Evolutionary conservation across 352 stramenopile species (phyloP).

Genomic region (Globisporangium middletonii): DNA sequence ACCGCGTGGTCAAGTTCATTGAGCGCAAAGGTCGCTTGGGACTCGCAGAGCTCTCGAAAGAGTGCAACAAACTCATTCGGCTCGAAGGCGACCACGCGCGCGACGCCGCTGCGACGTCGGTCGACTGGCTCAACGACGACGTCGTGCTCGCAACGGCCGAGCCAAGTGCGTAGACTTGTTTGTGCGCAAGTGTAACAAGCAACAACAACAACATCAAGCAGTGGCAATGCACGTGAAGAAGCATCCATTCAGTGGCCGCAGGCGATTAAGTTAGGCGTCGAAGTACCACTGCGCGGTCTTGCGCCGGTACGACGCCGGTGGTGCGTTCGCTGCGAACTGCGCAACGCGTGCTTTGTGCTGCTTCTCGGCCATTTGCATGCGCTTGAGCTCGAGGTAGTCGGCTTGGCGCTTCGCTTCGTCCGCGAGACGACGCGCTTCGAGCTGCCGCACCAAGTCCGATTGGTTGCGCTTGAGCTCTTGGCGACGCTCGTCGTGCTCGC

Average conservation of each 20-base stretch:
- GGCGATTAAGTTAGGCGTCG: slow-evolving; percentile 36
- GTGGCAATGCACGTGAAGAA: not conserved
- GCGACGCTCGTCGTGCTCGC: slow-evolving; percentile 63
- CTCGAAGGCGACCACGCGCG: slow-evolving; percentile 37
- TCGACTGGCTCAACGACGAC: slow-evolving; percentile 34
- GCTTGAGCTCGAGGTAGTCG: slow-evolving; percentile 73
- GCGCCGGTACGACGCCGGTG: slow-evolving; percentile 51
- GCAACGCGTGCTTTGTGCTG: slow-evolving; percentile 64
- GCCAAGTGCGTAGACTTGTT: too few relatives aligned
- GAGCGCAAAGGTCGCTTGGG: slow-evolving; percentile 55
- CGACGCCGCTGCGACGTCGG: slow-evolving; percentile 11
- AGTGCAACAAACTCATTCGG: slow-evolving; percentile 76
- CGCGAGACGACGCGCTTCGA: slow-evolving; percentile 38
- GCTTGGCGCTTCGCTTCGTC: slow-evolving; percentile 59
- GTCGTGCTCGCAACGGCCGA: slow-evolving; percentile 1
- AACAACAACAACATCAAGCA: not conserved
- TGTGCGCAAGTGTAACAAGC: too few relatives aligned
- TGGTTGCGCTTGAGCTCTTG: slow-evolving; percentile 65
- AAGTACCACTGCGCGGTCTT: slow-evolving; percentile 85
- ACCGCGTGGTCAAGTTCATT: slow-evolving; percentile 67
- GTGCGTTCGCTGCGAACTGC: slow-evolving; percentile 41
- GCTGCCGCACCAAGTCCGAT: slow-evolving; percentile 49
- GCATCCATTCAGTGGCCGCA: not conserved
- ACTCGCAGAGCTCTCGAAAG: slow-evolving; percentile 56
- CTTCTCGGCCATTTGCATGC: slow-evolving; percentile 70